Evolutionary conservation across 2,329 filamentous ascomycete species (phyloP), one percentile per base, ranked within the genome.

Genomic region (Monosporascus sp.): DNA sequence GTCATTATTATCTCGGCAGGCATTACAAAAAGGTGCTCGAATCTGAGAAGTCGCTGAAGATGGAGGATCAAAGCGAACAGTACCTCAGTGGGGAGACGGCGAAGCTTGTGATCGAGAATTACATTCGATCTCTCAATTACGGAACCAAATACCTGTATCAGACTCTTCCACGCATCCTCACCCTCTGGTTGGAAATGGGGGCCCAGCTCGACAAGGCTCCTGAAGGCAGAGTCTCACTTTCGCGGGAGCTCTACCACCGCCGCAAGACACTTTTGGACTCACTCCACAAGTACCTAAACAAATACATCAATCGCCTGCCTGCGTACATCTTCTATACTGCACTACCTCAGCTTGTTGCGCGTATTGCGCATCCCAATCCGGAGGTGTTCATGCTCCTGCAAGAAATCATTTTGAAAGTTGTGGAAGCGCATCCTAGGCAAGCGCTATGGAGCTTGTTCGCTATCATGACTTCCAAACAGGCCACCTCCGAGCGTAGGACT

Each of bases 21-120:
- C 91, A 97, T 70, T 99, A 99, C 78, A 95, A 96, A 68, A 99
- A 97, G 70, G 81, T 97, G 4, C 76, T 97, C 3, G 93, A 97
- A 63, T 89, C 90, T 0, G 91, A 97, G 68, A 92, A 90, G 69
- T 76, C 81, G 2, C 81, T 96, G 50, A 85, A 87, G 38, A 76
- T 82, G 18, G 82, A 86, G 27, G 91, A 92, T 57, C 91, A 96
- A 69, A 85, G 81, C 42, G 86, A 91, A 51, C 78, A 82, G 54
- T 91, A 85, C 62, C 72, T 94, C 51, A 89, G 83, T 11, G 95
- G 94, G 39, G 92, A 97, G 67, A 83, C 86, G 20, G 85, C 90
- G 2, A 70, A 92, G 65, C 79, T 97, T 17, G 89, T 99, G 37
- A 89, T 97, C 58, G 91, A 97, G 64, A 97, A 96, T 66, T 97